Evolutionary conservation across 495 filamentous ascomycete species (phyloP), one percentile per base, ranked within the genome.

Genomic region (Saxispiralis lemnorum): DNA sequence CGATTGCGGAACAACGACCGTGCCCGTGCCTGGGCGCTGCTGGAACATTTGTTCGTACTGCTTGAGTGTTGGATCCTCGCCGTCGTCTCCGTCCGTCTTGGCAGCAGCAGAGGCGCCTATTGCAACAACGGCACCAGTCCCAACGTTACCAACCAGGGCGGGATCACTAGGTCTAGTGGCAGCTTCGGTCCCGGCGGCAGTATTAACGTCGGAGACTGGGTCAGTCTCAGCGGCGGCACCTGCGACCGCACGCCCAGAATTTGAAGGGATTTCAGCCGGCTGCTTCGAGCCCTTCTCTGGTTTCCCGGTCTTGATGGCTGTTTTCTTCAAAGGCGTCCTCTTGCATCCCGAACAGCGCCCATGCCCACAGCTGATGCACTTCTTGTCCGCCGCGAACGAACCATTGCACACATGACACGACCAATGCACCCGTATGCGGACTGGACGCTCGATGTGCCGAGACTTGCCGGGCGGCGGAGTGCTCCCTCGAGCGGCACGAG

Each of bases 371-470:
- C 72, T 73, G 49, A 64, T 59, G 60, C 83, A 92, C 35, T 73
- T 62, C 55, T 76, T 83, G 45, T 78, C 74, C 15, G 68, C 58
- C 38, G 80, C 81, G 58, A 79, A 92, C 14, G 69, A 69, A 3
- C 76, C 75, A 48, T 79, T 69, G 59, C 83, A 92, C 45, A 70
- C 71, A 56, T 92, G 83, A 54, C 83, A 92, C 43, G 67, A 75
- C 41, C 82, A 79, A 51, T 83, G 87, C 31, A 94, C 78, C 28
- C 88, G 74, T 80, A 96, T 92, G 49, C 84, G 81, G 48, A 94
- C 83, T 14, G 81, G 75, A 61, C 88, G 93, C 57, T 88, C 76
- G 14, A 94, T 77, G 19, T 88, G 80, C 38, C 76, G 62, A 16
- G 68, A 24, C 66, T 63, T 45, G 24, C 24, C 24, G 24, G 9